These are phyloP conservation scores for Nannochloropsis salina DNA, from an alignment of 108 stramenopile species.

Conservation along the genomic window DNA sequence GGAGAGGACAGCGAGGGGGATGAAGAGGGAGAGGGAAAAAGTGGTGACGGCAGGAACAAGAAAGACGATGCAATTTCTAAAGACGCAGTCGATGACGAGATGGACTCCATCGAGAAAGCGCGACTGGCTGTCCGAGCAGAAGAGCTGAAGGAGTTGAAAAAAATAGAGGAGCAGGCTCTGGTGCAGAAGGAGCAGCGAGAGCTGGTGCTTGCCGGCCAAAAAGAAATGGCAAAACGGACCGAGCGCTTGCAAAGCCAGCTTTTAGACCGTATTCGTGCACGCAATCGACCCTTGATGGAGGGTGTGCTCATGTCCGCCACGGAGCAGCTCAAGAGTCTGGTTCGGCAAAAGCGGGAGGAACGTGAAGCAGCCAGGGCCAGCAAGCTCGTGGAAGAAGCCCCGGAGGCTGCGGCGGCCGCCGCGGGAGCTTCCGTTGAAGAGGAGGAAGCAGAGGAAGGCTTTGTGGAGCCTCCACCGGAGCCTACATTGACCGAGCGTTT, in stretches of 20 bases:
- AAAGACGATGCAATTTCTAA: background rate
- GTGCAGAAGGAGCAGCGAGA: background rate
- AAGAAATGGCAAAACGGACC: background rate
- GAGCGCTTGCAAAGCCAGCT: background rate
- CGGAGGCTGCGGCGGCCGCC: slow-evolving; percentile 24
- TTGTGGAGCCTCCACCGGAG: slow-evolving; percentile 19
- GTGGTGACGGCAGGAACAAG: background rate
- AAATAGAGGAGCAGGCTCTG: background rate
- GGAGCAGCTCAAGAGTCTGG: background rate
- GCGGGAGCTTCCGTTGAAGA: background rate
- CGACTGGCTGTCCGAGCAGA: background rate
- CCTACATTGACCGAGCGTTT: background rate
- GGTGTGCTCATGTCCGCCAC: background rate
- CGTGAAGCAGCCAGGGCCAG: background rate
- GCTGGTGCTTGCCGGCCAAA: background rate
- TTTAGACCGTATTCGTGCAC: background rate
- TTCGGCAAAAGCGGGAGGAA: background rate
- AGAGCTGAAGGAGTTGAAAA: background rate
- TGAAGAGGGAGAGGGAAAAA: background rate
- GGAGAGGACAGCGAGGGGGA: background rate
- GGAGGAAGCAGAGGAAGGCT: background rate
- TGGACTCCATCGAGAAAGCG: background rate
- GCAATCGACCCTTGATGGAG: background rate
- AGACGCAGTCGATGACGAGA: background rate
- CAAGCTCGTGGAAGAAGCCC: slow-evolving; percentile 12